These are phyloP conservation scores for Chaetoscypha palmicola DNA, from an alignment of 2,329 filamentous ascomycete genomes.

Conservation along the genomic window DNA sequence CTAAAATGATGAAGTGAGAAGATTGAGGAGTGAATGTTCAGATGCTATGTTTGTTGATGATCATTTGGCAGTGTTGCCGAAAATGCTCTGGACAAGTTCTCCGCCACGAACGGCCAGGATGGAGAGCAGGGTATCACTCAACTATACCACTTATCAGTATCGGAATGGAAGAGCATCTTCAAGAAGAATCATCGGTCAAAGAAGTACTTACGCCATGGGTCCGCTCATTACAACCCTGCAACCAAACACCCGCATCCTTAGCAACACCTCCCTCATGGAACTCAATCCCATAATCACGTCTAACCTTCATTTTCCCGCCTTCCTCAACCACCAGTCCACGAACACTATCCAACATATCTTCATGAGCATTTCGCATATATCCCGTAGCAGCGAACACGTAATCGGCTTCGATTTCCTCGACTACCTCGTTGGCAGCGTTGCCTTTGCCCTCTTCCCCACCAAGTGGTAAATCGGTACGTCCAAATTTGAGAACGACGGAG, in stretches of 20 bases:
- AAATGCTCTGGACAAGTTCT: conserved; percentile 71
- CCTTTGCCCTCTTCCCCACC: conserved; percentile 32
- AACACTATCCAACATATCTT: conserved; percentile 64
- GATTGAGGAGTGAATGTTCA: no score
- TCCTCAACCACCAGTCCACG: conserved; percentile 57
- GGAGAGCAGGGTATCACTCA: conserved; percentile 77
- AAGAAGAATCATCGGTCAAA: no score
- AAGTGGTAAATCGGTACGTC: conserved; percentile 33
- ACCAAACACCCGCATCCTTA: conserved; percentile 68
- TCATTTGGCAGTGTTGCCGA: conserved; percentile 35
- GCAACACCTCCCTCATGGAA: conserved; percentile 63
- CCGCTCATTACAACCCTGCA: conserved; percentile 89
- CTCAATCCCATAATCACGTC: conserved; percentile 70
- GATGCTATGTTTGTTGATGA: no score
- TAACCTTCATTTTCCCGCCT: conserved; percentile 51
- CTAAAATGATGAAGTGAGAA: no score
- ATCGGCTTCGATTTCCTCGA: conserved; percentile 54
- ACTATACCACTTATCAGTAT: conserved; percentile 39
- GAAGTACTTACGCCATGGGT: conserved; percentile 74
- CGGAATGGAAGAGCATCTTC: not conserved
- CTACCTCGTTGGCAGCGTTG: conserved; percentile 8
- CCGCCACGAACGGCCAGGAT: conserved; percentile 69
- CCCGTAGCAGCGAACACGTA: conserved; percentile 84
- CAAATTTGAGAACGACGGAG: conserved; percentile 21
- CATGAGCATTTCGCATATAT: conserved; percentile 71